Evolutionary conservation across 805 yeast genomes (phyloP), one percentile per base, ranked within the genome.

Genomic region (Komagataella pastoris): DNA sequence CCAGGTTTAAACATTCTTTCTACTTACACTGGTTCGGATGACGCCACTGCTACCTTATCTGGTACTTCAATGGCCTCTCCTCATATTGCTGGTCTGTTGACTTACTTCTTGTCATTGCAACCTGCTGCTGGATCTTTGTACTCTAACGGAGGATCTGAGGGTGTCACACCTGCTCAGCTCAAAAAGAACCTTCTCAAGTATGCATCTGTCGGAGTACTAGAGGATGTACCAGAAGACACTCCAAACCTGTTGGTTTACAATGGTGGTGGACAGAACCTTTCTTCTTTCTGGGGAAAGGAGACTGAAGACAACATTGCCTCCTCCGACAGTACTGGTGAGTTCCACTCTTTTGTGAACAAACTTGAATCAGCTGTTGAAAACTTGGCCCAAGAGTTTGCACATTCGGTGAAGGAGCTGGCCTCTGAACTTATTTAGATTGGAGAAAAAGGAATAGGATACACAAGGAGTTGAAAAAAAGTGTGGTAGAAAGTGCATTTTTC

Each of bases 11-110:
- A 88, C 65, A 80, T 91, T 55, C 74, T 84, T 58, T 88, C 96
- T 47, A 85, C 91, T 44, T 86, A 85, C 65, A 85, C 83, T 65
- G 93, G 95, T 47, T 81, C 88, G 3, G 74, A 76, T 50, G 68
- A 79, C 51, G 86, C 89, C 47, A 84, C 91, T 58, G 89, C 93
- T 47, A 79, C 87, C 45, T 74, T 86, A 65, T 85, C 96, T 44
- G 99, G 99, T 70, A 91, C 97, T 8, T 91, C 98, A 14, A 91
- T 91, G 99, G 97, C 98, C 19, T 85, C 97, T 44, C 98, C 99
- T 48, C 97, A 89, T 64, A 90, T 90, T 59, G 83, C 89, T 54
- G 99, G 99, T 59, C 75, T 91, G 66, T 80, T 89, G 62, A 79
- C 96, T 7, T 91, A 91, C 76, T 91, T 80, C 71, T 73, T 90